Conservation (phyloP, 192 early-diverging fungal species). For the Bifiguratus adelaidae region DNA sequence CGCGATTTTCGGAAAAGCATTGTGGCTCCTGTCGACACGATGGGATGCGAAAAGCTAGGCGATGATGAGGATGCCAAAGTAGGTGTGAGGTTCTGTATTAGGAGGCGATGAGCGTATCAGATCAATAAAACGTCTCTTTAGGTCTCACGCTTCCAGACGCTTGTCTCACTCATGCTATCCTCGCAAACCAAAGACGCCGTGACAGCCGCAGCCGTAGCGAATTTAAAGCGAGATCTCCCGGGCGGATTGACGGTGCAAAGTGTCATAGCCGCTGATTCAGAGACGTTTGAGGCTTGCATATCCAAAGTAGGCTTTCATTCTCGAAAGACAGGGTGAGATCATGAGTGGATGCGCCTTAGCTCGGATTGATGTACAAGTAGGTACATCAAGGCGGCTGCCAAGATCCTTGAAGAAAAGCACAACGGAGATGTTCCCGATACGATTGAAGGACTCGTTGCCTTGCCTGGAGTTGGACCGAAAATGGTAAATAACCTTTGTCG, state of each 20-base stretch:
- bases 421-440: conserved; percentile 76
- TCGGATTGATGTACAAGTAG: conserved; percentile 2
- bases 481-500: conserved; percentile 42
- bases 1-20: conserved; percentile 52
- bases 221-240: conserved; percentile 46
- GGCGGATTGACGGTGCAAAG: conserved; percentile 61
- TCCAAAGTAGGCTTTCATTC: conserved; percentile 84
- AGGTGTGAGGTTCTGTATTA: not conserved
- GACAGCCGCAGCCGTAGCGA: conserved; percentile 66
- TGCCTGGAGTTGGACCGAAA: conserved; percentile 93
- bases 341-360: not conserved
- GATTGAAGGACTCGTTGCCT: conserved; percentile 58
- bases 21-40: conserved; percentile 78
- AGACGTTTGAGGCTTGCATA: conserved; percentile 62
- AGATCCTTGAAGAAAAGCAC: conserved; percentile 59
- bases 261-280: conserved; percentile 46
- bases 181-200: conserved; percentile 90
- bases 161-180: conserved; percentile 81
- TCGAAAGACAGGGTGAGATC: conserved; percentile 53
- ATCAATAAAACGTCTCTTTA: conserved; percentile 7
- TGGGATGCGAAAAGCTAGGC: conserved; percentile 74
- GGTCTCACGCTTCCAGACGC: conserved; percentile 69
- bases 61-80: conserved; percentile 19
- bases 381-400: conserved; percentile 72
- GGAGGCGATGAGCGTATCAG: not conserved